Evolutionary conservation across 2,329 filamentous ascomycete species (phyloP), one percentile per base, ranked within the genome.

Genomic region (Fusarium succisae): DNA sequence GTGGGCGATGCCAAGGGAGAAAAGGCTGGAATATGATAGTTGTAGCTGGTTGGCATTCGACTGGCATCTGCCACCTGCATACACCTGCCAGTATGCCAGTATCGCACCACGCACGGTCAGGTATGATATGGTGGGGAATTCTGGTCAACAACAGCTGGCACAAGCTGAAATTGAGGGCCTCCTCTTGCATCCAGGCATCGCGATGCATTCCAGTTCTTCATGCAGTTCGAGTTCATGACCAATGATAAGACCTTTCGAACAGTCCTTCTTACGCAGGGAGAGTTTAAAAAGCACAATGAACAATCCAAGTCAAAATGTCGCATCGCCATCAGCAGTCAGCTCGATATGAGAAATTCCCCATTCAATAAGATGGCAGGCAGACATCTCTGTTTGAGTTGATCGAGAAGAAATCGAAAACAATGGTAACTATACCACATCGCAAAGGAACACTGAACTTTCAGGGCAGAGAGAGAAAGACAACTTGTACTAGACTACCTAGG

Each of bases 141-240:
- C 61, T 69, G 56, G 38, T 66, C 57, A 58, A 66, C 59, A 30
- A 60, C 51, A 72, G 50, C 72, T 67, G 72, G 47, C 28, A 51
- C 47, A 50, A 58, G 43, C 69, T 64, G 69, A 64, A 41, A 64
- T 64, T 64, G 62, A 70, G 57, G 59, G 65, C 58, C 39, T 58
- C 59, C 56, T 48, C 43, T 57, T 57, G 41, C 55, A 60, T 61
- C 43, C 51, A 68, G 64, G 64, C 75, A 75, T 79, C 58, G 66
- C 58, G 70, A 70, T 76, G 73, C 79, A 80, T 80, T 80, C 79
- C 79, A 80, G 70, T 61, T 60, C 58, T 41, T 51, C 26, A 69
- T 71, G 64, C 39, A 28, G 39, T 63, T 61, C 39, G 39, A 57
- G 60, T 43, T 41, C 51, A 51, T 26, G 41, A 32, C 63, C 54